These are phyloP conservation scores for Diaporthe longicolla DNA, from an alignment of 2,329 filamentous ascomycete species.

Conservation along the genomic window DNA sequence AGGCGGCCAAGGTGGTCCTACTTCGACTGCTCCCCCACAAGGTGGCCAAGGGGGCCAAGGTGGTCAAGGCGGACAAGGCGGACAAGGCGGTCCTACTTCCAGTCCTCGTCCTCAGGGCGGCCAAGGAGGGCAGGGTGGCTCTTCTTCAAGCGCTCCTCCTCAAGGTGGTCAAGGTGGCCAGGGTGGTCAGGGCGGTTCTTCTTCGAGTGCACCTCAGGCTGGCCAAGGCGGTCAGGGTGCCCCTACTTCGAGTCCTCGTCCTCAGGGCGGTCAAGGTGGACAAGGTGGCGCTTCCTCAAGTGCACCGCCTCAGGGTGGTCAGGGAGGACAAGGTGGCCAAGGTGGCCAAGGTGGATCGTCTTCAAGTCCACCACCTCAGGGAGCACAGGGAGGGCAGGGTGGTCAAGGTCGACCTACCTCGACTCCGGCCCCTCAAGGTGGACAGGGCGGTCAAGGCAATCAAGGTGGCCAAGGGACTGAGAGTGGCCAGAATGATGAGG, in stretches of 20 bases:
- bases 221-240: constrained; percentile 2
- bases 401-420: neutral
- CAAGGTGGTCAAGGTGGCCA: constrained; percentile 21
- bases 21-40: neutral
- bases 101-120: constrained; percentile 20
- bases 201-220: neutral
- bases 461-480: neutral
- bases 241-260: neutral
- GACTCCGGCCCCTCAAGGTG: neutral
- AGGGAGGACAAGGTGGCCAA: neutral
- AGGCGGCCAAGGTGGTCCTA: neutral
- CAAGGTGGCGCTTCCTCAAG: constrained; percentile 18
- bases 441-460: neutral
- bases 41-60: constrained; percentile 8
- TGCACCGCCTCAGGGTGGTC: neutral
- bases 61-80: neutral
- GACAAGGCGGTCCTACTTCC: neutral
- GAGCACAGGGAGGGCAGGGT: neutral
- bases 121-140: neutral
- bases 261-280: constrained; percentile 14
- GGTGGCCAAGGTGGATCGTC: neutral
- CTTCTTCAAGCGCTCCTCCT: neutral
- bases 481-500: neutral
- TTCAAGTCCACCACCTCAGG: neutral
- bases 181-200: neutral